Base-by-base conservation (phyloP, 2,329 filamentous ascomycete species). In the Aaosphaeria arxii region DNA sequence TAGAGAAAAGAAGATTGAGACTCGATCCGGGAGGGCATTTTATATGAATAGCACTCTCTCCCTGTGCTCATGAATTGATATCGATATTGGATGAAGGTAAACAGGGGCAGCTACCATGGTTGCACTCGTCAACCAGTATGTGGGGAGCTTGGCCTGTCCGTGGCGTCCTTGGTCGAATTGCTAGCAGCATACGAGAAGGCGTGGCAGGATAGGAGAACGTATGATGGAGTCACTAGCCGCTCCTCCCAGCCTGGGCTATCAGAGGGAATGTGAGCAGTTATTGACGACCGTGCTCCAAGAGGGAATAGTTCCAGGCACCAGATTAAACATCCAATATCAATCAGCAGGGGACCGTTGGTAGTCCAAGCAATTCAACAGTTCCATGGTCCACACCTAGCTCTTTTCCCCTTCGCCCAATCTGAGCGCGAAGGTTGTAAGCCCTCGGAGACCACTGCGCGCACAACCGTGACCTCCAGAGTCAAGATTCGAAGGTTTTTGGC, bases 181-280 rank as follows among this genome's bases (percentile, higher is more conserved):
- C 17, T 24, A 24, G 17, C 17, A 24, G 17, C 17, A 24, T 24
- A 61, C 9, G 54, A 54, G 45, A 52, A 43, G 51, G 49, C 46
- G 61, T 62, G 62, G 61, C 59, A 59, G 52, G 68, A 63, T 67
- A 64, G 66, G 63, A 61, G 45, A 50, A 49, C 45, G 39, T 46
- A 43, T 52, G 51, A 53, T 55, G 56, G 51, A 51, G 55, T 43
- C 17, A 24, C 17, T 24, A 24, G 17, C 17, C 17, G 17, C 17
- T 24, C 17, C 17, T 24, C 17, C 17, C 17, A 24, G 17, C 17
- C 17, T 24, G 17, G 17, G 17, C 17, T 24, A 24, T 24, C 17
- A 24, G 17, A 24, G 17, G 17, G 17, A 24, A 24, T 24, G 17
- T 24, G 17, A 24, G 17, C 17, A 24, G 17, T 24, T 24, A 24